Evolutionary conservation across 2,329 filamentous ascomycete genomes (phyloP), one percentile per base, ranked within the genome.

Genomic region (Hypoxylon sp.): DNA sequence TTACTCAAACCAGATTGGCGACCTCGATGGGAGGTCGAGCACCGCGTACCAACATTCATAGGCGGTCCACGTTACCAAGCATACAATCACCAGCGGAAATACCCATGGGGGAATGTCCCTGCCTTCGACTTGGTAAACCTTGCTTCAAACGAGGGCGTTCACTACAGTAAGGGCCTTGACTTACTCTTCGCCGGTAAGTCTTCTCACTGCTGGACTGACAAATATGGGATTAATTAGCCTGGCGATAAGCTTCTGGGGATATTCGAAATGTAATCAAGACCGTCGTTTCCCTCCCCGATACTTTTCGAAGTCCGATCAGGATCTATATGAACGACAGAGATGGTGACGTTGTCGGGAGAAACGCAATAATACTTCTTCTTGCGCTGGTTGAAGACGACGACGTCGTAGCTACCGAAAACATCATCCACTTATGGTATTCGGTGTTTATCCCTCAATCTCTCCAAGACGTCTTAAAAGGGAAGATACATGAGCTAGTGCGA

Each of bases 351-450:
- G 53, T 64, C 1, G 37, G 41, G 17, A 50, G 64, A 22, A 64
- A 64, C 19, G 56, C 44, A 11, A 46, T 56, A 7, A 58, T 67
- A 28, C 49, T 62, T 3, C 37, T 61, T 15, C 52, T 67, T 13
- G 26, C 43, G 3, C 28, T 67, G 13, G 41, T 15, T 1, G 64
- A 67, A 13, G 57, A 61, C 1, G 50, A 64, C 28, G 7, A 53
- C 1, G 13, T 5, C 2, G 22, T 47, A 3, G 64, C 54, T 8
- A 39, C 54, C 7, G 46, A 64, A 4, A 55, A 59, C 43, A 50
- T 61, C 17, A 47, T 62, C 7, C 60, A 67, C 19, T 32, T 59
- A 4, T 67, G 60, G 60, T 67, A 67, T 22, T 67, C 64, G 1
- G 43, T 60, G 1, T 61, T 67, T 20, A 53, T 67, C n/a, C 6